These are phyloP conservation scores for Schizonepeta tenuifolia DNA, from an alignment of 257 asterid genomes.

Conservation along the genomic window DNA sequence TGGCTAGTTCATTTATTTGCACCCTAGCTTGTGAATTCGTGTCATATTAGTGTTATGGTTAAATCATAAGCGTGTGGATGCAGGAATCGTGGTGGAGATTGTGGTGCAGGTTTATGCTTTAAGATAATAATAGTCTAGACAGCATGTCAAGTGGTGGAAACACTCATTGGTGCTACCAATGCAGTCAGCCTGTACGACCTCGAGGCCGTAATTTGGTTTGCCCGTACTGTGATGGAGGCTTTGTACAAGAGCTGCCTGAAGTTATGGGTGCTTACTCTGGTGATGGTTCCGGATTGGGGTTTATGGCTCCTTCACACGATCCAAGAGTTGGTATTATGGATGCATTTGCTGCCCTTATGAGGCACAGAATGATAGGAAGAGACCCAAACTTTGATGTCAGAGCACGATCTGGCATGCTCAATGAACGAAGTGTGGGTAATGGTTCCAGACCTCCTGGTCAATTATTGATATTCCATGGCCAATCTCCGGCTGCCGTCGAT, in stretches of 20 bases:
- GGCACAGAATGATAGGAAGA: constrained; percentile 83
- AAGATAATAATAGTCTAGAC: constrained; percentile 2
- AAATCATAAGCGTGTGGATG: constrained; percentile 27
- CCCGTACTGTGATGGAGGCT: constrained; percentile 80
- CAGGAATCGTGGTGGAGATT: constrained; percentile 27
- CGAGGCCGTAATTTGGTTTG: constrained; percentile 50
- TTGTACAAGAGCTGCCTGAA: constrained; percentile 79
- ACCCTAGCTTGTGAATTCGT: not conserved
- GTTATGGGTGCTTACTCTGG: constrained; percentile 40
- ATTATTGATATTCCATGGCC: constrained; percentile 57
- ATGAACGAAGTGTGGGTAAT: constrained; percentile 43
- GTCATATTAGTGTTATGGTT: constrained; percentile 2
- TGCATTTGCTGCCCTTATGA: constrained; percentile 72
- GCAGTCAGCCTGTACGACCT: constrained; percentile 67
- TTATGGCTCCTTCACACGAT: constrained; percentile 42
- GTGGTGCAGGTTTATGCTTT: constrained; percentile 1
- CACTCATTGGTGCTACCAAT: constrained; percentile 94
- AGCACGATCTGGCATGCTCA: constrained; percentile 55
- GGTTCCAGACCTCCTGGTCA: constrained; percentile 57
- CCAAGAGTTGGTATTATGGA: constrained; percentile 58
- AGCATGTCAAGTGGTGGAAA: constrained; percentile 62
- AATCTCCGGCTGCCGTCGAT: constrained; percentile 37
- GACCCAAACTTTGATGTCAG: constrained; percentile 67
- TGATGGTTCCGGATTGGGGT: constrained; percentile 44
- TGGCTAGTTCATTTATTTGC: not conserved